These are phyloP conservation scores for Globisporangium heterothallicum DNA, from an alignment of 352 stramenopile genomes.

Conservation along the genomic window DNA sequence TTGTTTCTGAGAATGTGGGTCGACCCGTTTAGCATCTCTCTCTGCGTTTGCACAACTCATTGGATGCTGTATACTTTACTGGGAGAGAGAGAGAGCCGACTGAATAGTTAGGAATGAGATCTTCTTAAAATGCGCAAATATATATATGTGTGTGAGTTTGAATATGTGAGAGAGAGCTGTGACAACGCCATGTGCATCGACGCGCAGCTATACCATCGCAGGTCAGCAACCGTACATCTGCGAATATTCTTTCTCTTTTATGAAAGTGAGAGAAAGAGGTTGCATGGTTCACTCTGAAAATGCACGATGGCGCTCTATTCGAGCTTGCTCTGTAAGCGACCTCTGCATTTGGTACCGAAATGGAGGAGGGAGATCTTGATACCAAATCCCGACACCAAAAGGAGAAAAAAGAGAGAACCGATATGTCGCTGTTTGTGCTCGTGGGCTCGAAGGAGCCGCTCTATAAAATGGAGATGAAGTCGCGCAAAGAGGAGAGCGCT, in stretches of 20 bases:
- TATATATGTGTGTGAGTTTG: too few species aligned
- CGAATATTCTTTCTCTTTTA: too few species aligned
- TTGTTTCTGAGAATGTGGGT: neutral
- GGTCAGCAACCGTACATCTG: too few species aligned
- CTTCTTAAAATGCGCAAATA: too few species aligned
- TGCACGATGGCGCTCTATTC: constrained; percentile 4
- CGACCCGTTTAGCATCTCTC: neutral
- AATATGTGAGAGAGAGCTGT: too few species aligned
- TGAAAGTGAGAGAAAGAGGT: too few species aligned
- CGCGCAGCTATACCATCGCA: too few species aligned
- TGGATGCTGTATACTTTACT: neutral
- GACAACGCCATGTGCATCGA: too few species aligned
- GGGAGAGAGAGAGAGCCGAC: neutral
- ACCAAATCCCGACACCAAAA: neutral
- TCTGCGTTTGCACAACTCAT: neutral
- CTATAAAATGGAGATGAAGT: constrained; percentile 86
- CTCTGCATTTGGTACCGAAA: neutral
- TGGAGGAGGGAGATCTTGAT: neutral
- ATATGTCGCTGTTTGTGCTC: constrained; percentile 83
- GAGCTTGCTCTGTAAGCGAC: neutral
- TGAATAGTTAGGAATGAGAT: too few species aligned
- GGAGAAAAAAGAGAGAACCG: neutral
- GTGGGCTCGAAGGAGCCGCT: constrained; percentile 82
- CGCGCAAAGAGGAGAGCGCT: constrained; percentile 75
- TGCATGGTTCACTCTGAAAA: too few species aligned